These are phyloP conservation scores for Phyllosticta citribraziliensis DNA, from an alignment of 2,329 filamentous ascomycete species.

Conservation along the genomic window DNA sequence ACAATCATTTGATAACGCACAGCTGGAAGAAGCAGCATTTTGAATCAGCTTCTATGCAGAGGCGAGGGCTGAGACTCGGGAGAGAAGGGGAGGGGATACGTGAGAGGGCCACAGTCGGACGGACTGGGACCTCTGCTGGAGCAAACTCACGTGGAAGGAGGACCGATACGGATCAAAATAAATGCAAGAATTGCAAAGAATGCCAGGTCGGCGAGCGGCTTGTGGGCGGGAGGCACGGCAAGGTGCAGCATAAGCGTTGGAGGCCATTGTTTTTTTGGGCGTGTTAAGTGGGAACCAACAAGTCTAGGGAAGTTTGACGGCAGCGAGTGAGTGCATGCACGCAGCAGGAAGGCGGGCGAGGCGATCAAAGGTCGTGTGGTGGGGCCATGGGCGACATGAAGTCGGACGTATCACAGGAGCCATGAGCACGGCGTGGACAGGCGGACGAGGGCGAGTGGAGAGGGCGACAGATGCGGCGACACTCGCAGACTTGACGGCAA, in stretches of 20 bases:
- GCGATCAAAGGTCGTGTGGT: neutral
- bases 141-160: too few relatives aligned
- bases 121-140: too few relatives aligned
- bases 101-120: neutral
- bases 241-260: neutral
- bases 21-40: neutral
- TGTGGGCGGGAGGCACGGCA: neutral
- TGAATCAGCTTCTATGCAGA: neutral
- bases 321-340: neutral
- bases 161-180: too few relatives aligned
- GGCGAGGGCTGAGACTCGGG: neutral
- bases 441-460: neutral
- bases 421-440: neutral
- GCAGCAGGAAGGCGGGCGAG: neutral
- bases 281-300: neutral
- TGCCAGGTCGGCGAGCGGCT: too few relatives aligned
- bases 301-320: neutral
- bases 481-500: neutral
- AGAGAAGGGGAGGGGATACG: neutral
- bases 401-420: neutral
- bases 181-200: too few relatives aligned
- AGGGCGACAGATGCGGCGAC: neutral
- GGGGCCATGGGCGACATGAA: too few relatives aligned
- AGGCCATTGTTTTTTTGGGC: neutral
- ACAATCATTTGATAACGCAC: neutral